Evolutionary conservation across 176 grass and related monocot species (phyloP).

Genomic region (Areca catechu): DNA sequence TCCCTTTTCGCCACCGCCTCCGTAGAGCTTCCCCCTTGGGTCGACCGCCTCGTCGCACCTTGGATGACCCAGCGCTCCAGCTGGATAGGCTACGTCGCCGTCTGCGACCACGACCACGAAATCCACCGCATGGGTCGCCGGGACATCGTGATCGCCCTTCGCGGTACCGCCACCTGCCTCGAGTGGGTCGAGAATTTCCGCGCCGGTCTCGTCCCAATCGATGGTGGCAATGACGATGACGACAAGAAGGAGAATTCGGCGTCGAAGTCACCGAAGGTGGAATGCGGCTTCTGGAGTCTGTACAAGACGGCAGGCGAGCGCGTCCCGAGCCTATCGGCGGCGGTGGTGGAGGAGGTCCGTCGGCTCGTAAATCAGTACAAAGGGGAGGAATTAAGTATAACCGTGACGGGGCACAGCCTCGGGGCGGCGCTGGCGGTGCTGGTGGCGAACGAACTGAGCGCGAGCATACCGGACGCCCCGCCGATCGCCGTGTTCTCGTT

Average conservation of each 20-base stretch:
- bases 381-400: conserved; percentile 52
- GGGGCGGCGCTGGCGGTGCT: conserved; percentile 45
- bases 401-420: conserved; percentile 52
- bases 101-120: conserved; percentile 35
- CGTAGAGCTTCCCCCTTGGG: conserved; percentile 20
- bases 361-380: conserved; percentile 23
- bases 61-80: conserved; percentile 31
- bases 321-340: conserved; percentile 33
- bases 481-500: conserved; percentile 53
- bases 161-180: conserved; percentile 52
- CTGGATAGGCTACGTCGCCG: conserved; percentile 52
- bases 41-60: conserved; percentile 18
- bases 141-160: conserved; percentile 55
- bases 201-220: conserved; percentile 33
- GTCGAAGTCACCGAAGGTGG: conserved; percentile 26
- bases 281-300: conserved; percentile 56
- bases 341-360: conserved; percentile 32
- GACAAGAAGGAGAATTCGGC: background rate
- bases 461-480: background rate
- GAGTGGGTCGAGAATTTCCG: conserved; percentile 73
- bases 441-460: conserved; percentile 41
- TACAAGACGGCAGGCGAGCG: conserved; percentile 28
- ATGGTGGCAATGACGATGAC: background rate
- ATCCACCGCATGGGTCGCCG: conserved; percentile 57
- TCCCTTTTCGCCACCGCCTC: conserved; percentile 42